Evolutionary conservation across 768 basidiomycete genomes (phyloP).

Genomic region (Dioszegia aurantiaca): DNA sequence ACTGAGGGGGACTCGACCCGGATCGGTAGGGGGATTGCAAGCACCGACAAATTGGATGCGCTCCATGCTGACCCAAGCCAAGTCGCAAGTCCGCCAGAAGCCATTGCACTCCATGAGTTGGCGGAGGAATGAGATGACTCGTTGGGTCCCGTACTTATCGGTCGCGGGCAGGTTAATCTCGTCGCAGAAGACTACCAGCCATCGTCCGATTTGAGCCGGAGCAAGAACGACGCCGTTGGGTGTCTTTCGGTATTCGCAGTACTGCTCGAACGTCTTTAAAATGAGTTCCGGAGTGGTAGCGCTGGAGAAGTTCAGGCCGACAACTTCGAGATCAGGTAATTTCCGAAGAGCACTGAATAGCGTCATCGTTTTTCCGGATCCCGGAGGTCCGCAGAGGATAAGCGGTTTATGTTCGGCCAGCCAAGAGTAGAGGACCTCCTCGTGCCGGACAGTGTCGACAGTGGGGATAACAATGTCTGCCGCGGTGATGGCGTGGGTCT

Average conservation of each 20-base stretch:
- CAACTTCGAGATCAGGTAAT: constrained; percentile 97
- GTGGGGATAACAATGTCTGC: constrained; percentile 97
- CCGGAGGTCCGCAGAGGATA: constrained; percentile 98
- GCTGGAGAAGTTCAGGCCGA: constrained; percentile 98
- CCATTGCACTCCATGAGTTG: constrained; percentile 93
- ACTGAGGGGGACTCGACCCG: constrained; percentile 95
- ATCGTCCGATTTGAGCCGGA: constrained; percentile 89
- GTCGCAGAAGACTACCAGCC: constrained; percentile 99
- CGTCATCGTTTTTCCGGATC: constrained; percentile 99
- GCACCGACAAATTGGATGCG: constrained; percentile 99
- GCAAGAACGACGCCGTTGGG: constrained; percentile 96
- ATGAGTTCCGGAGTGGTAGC: constrained; percentile 97
- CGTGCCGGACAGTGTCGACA: constrained; percentile 96
- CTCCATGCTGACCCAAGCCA: constrained; percentile 95
- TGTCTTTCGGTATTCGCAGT: constrained; percentile 98
- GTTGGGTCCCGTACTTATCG: constrained; percentile 97
- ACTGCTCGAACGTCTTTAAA: constrained; percentile 98
- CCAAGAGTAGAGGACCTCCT: constrained; percentile 98
- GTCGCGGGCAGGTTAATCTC: constrained; percentile 96
- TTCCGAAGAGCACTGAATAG: constrained; percentile 96
- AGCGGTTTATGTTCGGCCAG: constrained; percentile 96
- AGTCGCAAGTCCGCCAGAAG: constrained; percentile 89
- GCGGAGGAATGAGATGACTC: constrained; percentile 96
- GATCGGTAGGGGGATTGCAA: constrained; percentile 98
- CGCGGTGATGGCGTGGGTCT: constrained; percentile 91